A percentile compares a stretch with the other conserved stretches of the same genome.
phyloP scores from a whole-genome alignment of 1,139 yeast species.

The Yamadazyma membranifaciens region DNA sequence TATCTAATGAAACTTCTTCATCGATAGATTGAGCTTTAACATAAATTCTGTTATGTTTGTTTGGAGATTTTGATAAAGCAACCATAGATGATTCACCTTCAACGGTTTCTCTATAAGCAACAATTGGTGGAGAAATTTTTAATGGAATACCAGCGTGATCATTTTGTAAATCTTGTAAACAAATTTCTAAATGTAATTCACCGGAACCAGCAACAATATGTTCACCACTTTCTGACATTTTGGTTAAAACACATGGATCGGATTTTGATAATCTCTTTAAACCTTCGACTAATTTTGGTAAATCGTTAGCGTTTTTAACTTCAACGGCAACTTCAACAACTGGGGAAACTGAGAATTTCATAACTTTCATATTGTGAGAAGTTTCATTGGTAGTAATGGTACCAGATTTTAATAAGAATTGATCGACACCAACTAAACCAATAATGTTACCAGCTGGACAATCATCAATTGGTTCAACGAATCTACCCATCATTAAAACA shows the following conservation, averaged over 20 bases:
- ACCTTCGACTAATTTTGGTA: constrained; percentile 99
- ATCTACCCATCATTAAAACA: constrained; percentile 99
- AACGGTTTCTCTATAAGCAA: constrained; percentile 98
- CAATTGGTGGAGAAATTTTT: constrained; percentile 97
- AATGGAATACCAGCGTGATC: constrained; percentile 99
- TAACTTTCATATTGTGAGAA: constrained; percentile 99
- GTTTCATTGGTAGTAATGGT: constrained; percentile 95
- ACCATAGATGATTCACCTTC: constrained; percentile 89
- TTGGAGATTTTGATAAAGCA: constrained; percentile 98
- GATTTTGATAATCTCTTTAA: constrained; percentile 99
- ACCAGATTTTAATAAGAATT: constrained; percentile 99
- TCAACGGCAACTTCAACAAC: constrained; percentile 99
- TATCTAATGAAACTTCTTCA: constrained; percentile 91
- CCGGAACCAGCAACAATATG: constrained; percentile 99
- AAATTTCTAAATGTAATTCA: constrained; percentile 99
- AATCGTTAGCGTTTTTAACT: constrained; percentile 98
- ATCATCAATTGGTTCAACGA: constrained; percentile 97
- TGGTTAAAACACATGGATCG: constrained; percentile 95
- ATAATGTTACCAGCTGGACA: constrained; percentile 99
- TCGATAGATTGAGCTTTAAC: constrained; percentile 94
- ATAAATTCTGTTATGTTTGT: constrained; percentile 99
- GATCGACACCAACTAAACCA: constrained; percentile 99
- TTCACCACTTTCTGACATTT: constrained; percentile 95
- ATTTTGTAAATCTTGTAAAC: constrained; percentile 92
- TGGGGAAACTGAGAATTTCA: constrained; percentile 99